These are phyloP conservation scores for Penicillium janthinellum DNA, from an alignment of 2,329 filamentous ascomycete species.

Conservation along the genomic window DNA sequence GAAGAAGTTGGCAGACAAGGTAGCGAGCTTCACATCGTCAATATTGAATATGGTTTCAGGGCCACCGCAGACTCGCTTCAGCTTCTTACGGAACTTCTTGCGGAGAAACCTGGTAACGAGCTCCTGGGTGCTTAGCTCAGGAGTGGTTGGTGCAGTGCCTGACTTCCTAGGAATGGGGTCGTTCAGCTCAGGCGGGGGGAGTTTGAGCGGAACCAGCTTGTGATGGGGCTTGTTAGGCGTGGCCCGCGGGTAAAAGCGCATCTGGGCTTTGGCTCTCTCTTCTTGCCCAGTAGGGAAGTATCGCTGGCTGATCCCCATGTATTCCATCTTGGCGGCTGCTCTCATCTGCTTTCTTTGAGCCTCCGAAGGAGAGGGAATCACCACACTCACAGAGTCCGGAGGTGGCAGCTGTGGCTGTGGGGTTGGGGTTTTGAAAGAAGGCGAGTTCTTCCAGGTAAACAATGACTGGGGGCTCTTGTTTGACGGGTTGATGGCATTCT, in stretches of 20 bases:
- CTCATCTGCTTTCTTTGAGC: conserved; percentile 21
- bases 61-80: conserved; percentile 22
- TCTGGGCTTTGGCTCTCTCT: background rate
- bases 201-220: conserved; percentile 4
- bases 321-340: background rate
- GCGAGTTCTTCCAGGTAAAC: no score
- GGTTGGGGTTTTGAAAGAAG: background rate
- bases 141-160: no score
- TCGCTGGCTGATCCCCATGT: conserved; percentile 21
- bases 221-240: background rate
- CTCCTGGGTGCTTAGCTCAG: background rate
- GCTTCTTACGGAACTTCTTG: conserved; percentile 10
- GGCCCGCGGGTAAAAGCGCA: conserved; percentile 8
- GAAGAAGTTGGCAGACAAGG: conserved; percentile 39
- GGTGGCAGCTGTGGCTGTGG: background rate
- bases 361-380: conserved; percentile 29
- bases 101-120: background rate
- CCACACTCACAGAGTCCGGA: conserved; percentile 17
- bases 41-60: conserved; percentile 22
- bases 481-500: background rate
- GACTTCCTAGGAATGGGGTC: background rate
- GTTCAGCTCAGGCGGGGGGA: background rate
- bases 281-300: conserved; percentile 28
- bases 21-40: conserved; percentile 22
- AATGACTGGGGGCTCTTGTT: background rate